Evolutionary conservation across 768 basidiomycete species (phyloP).

Genomic region (Strobilomyces dryophilus): DNA sequence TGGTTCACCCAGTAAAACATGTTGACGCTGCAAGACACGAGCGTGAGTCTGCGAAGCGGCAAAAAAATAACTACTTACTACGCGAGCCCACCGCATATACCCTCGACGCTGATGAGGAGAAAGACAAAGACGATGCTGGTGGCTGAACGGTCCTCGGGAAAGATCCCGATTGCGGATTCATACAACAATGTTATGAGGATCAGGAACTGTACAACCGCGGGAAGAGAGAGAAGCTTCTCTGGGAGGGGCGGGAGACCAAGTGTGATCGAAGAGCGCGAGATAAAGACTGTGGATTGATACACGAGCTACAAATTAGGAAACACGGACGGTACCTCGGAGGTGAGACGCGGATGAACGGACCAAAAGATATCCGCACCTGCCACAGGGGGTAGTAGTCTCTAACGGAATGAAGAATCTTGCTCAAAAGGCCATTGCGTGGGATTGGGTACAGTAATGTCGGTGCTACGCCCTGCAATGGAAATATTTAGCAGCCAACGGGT

Average conservation of each 20-base stretch:
- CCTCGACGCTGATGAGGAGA: constrained; percentile 79
- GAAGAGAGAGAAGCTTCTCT: constrained; percentile 59
- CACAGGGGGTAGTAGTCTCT: constrained; percentile 95
- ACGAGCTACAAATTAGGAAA: constrained; percentile 50
- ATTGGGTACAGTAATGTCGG: constrained; percentile 91
- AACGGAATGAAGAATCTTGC: constrained; percentile 75
- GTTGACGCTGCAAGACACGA: constrained; percentile 58
- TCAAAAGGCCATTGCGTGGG: constrained; percentile 57
- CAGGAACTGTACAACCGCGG: constrained; percentile 64
- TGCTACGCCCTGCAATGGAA: constrained; percentile 61
- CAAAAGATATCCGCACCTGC: constrained; percentile 54
- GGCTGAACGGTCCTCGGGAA: constrained; percentile 42
- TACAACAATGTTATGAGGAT: constrained; percentile 61
- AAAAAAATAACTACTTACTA: constrained; percentile 52
- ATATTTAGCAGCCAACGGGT: neutral
- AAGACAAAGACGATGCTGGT: constrained; percentile 64
- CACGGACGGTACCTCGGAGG: neutral
- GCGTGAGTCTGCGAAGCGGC: neutral
- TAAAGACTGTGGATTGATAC: constrained; percentile 88
- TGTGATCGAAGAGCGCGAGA: constrained; percentile 89
- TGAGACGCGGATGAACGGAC: neutral
- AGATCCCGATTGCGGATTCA: constrained; percentile 69
- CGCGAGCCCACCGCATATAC: constrained; percentile 87
- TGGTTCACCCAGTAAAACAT: constrained; percentile 83
- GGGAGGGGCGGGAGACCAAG: constrained; percentile 81